phyloP scores from a whole-genome alignment of 805 yeast genomes.

The Yarrowia deformans region DNA sequence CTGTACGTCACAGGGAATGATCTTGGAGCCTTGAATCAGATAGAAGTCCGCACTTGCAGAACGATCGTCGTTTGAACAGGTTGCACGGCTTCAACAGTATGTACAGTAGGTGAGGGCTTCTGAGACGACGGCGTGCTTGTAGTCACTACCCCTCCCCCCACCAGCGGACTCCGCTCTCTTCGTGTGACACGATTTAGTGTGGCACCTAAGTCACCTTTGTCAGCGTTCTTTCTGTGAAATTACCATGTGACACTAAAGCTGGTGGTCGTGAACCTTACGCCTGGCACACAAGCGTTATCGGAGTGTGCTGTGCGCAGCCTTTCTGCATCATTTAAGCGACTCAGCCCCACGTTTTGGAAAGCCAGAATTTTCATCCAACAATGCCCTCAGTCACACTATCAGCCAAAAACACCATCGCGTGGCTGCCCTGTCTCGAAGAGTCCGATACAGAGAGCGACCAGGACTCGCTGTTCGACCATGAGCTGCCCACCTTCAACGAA shows the following conservation, averaged over 20 bases:
- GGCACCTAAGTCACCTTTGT: background rate
- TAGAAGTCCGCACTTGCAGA: no score
- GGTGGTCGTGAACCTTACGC: background rate
- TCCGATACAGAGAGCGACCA: conserved; percentile 10
- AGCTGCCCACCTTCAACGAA: conserved; percentile 14
- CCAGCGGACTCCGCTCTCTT: background rate
- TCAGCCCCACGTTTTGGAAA: conserved; percentile 6
- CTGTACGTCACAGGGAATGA: no score
- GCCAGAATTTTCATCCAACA: background rate
- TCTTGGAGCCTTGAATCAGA: no score
- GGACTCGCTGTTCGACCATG: conserved; percentile 23
- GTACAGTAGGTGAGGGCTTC: no score
- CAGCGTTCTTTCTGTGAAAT: background rate
- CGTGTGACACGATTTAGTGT: background rate
- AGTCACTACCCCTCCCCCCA: no score
- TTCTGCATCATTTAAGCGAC: conserved; percentile 35
- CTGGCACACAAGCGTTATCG: background rate
- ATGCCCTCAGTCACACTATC: conserved; percentile 28
- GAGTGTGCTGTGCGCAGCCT: conserved; percentile 11
- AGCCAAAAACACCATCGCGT: background rate
- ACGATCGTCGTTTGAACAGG: no score
- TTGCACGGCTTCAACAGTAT: no score
- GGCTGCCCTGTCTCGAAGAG: conserved; percentile 1
- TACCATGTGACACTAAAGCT: conserved; percentile 12
- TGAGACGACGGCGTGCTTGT: no score